Evolutionary conservation across 2,329 filamentous ascomycete genomes (phyloP).

Genomic region (Massarina eburnea): DNA sequence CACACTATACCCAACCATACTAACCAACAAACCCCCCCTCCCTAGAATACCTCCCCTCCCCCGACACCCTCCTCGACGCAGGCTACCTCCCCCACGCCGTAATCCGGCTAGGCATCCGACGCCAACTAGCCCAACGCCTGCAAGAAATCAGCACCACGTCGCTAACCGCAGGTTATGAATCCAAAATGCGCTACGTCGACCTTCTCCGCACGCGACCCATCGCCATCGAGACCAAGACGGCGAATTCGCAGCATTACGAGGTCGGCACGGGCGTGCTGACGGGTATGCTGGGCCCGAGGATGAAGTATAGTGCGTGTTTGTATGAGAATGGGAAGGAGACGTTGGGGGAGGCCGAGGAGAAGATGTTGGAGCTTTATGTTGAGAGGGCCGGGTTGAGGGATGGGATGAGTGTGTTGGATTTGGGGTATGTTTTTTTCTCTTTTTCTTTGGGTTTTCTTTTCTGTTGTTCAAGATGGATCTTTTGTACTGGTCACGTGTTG

Average conservation of each 20-base stretch:
- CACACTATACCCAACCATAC: background rate
- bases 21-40: background rate
- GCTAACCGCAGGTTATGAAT: slow-evolving; percentile 55
- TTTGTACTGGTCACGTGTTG: background rate
- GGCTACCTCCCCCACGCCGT: slow-evolving; percentile 66
- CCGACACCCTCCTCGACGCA: slow-evolving; percentile 58
- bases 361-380: slow-evolving; percentile 66
- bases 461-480: background rate
- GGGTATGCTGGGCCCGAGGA: slow-evolving; percentile 65
- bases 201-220: slow-evolving; percentile 63
- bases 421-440: slow-evolving; percentile 52
- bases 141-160: slow-evolving; percentile 57
- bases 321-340: slow-evolving; percentile 60
- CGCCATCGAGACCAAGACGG: slow-evolving; percentile 66
- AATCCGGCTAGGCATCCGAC: slow-evolving; percentile 66
- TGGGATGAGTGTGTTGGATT: slow-evolving; percentile 63
- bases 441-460: slow-evolving; percentile 10
- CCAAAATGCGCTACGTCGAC: slow-evolving; percentile 66
- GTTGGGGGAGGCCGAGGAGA: slow-evolving; percentile 66
- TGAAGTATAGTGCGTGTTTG: slow-evolving; percentile 72
- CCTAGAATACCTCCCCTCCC: slow-evolving; percentile 28
- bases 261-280: slow-evolving; percentile 66
- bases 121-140: slow-evolving; percentile 65
- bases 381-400: slow-evolving; percentile 61
- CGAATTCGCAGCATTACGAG: slow-evolving; percentile 73